These are phyloP conservation scores for Phanerochaete carnosa DNA, from an alignment of 768 basidiomycete genomes.

Conservation along the genomic window DNA sequence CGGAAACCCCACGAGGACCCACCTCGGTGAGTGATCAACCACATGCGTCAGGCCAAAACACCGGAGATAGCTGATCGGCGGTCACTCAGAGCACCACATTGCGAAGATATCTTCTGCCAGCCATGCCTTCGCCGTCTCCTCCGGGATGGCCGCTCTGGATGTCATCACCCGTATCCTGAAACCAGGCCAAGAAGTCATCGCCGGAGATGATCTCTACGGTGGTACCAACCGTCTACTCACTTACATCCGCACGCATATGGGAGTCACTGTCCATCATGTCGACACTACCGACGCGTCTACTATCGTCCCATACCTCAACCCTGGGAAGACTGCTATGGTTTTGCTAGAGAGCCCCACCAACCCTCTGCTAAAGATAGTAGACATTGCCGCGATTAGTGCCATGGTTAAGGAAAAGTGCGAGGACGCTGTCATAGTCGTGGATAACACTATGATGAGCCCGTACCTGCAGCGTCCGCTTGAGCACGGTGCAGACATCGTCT, in stretches of 20 bases:
- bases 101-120: constrained; percentile 93
- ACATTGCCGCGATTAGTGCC: constrained; percentile 78
- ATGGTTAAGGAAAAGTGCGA: constrained; percentile 82
- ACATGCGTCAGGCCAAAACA: too few relatives aligned
- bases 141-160: constrained; percentile 98
- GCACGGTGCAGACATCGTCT: constrained; percentile 94
- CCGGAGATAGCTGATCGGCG: background rate
- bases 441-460: constrained; percentile 99
- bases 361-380: constrained; percentile 91
- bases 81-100: constrained; percentile 81
- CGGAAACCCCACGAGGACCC: constrained; percentile 94
- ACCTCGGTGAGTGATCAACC: constrained; percentile 65
- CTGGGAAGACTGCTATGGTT: constrained; percentile 87
- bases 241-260: constrained; percentile 84
- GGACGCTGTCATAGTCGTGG: constrained; percentile 82
- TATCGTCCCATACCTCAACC: constrained; percentile 59
- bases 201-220: constrained; percentile 96
- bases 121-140: constrained; percentile 90
- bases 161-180: constrained; percentile 91
- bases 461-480: constrained; percentile 94
- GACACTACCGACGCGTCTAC: constrained; percentile 79
- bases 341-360: constrained; percentile 97
- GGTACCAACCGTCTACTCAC: constrained; percentile 94
- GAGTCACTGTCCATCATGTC: constrained; percentile 88
- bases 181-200: constrained; percentile 93